Base-by-base conservation (phyloP, 2,329 filamentous ascomycete genomes). In the Pseudocercospora fuligena region DNA sequence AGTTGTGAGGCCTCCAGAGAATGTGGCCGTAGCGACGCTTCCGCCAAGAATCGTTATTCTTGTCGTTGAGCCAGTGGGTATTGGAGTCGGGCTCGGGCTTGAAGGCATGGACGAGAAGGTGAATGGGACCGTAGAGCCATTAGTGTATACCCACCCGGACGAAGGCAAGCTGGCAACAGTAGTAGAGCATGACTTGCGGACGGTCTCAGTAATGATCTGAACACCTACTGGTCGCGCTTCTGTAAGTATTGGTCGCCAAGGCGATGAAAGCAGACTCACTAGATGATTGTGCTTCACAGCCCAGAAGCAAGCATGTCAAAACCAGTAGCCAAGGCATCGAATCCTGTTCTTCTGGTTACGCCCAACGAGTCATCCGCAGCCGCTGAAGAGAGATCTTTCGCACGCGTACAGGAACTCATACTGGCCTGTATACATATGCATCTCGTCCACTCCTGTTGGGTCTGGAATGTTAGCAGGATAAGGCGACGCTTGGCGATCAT, bases 51-150 rank as follows among this genome's bases (percentile, higher is more conserved):
- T 54, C 4, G 29, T 14, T 16, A 53, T 19, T 33, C 60, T 63
- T 49, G 60, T 63, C n/a, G 51, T 40, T 9, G 54, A 31, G 29
- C 29, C 6, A 1, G 29, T 31, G 29, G 29, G 40, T 31, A 46
- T 19, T 19, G 59, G 27, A 33, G 60, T 54, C 29, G 27, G 19
- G 29, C 12, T 63, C 8, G 60, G 33, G 29, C 47, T 51, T 21
- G 47, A 19, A 51, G 11, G 29, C n/a, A 23, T 65, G 14, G 33
- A 25, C 23, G 57, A 31, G 58, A 65, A 65, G 5, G 46, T 54
- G 31, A 40, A 65, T 5, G 63, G 63, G 16, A 49, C 19, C 21
- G 63, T 65, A 5, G 63, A 25, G 7, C 63, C 63, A 25, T 65
- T 61, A 14, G 57, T 57, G 9, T 43, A 60, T 16, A 65, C 46